Evolutionary conservation across 2,329 filamentous ascomycete genomes (phyloP), one percentile per base, ranked within the genome.

Genomic region (Penicillium sp.): DNA sequence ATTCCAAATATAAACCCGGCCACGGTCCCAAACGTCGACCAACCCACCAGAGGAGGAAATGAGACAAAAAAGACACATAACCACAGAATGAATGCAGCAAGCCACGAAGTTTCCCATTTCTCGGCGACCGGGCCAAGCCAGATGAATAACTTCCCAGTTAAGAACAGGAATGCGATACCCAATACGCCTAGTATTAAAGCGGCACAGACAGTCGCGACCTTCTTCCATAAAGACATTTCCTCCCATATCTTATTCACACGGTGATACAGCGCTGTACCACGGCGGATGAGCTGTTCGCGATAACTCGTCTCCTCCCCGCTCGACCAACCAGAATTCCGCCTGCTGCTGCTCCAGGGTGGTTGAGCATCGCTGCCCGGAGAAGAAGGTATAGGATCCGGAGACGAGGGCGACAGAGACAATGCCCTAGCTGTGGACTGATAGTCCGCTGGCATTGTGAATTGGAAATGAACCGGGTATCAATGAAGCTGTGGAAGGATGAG

Each of bases 1-100:
- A 88, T 79, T 0, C 86, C 86, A 66, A 85, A 88, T 13, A 89
- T 80, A 62, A 87, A 88, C 0, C 86, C 86, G 3, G 82, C 75
- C 16, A 87, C 77, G 1, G 84, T 88, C 27, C 87, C 76, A 60
- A 86, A 84, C 1, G 86, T 88, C 53, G 86, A 88, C 75, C 95
- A 95, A 12, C 91, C 91, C 55, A 96, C 86, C 61, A 95, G 71
- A 2, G 91, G 91, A 16, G 91, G 91, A 68, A 95, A 95, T 2
- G 86, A 88, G 13, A 90, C 86, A 34, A 80, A 66, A 67, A 91
- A 89, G 30, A 87, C 85, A 60, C 88, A 74, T 28, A 80, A 67
- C 81, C 89, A 95, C 33, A 93, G 77, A 41, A 96, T 80, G 52
- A 84, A 70, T 76, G 83, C 88, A 36, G 89, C 92, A 44, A 80